Evolutionary conservation across 108 stramenopile genomes (phyloP), one percentile per base, ranked within the genome.

Genomic region (Poteriospumella lacustris): DNA sequence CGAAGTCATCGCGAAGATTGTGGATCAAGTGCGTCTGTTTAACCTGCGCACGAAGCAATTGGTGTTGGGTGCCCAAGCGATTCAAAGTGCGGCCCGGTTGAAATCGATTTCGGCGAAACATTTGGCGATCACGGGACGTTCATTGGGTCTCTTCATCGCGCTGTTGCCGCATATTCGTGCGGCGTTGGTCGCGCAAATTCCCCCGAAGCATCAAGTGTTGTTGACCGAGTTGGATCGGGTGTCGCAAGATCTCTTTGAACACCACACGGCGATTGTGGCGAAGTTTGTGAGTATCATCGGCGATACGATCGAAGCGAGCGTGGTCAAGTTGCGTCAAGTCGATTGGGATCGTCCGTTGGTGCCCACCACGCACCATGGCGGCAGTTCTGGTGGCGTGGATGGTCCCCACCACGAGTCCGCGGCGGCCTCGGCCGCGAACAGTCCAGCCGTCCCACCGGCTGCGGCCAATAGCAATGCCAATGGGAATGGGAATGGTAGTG

Each of bases 221-320:
- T 87, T 97, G 29, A 78, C 76, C 60, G 92, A 94, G 76, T 76
- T 97, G 70, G 96, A 97, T 85, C 90, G 89, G 78, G 93, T 96
- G 58, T 89, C 90, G 73, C 86, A 85, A 58, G 95, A 94, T 56
- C 92, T 91, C 77, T 70, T 77, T 0, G 95, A 96, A 36, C 95
- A 96, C 85, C 90, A 86, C 60, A 91, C 91, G 70, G 92, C 91
- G 86, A 93, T 97, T 52, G 77, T 97, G 34, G 87, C 84, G 82
- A 97, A 97, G 78, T 95, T 97, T 81, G 95, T 95, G 28, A 90
- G 87, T 56, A 97, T 97, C 78, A 92, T 97, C 58, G 92, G 92
- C 43, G 93, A 94, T 52, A 91, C 95, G 52, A 88, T 97, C 24
- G 97, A 93, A 58, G 84, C 87, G 28, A 81, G 92, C 47, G 91